phyloP scores from a whole-genome alignment of 2,329 filamentous ascomycete species.

The Akanthomyces uredinophilus region DNA sequence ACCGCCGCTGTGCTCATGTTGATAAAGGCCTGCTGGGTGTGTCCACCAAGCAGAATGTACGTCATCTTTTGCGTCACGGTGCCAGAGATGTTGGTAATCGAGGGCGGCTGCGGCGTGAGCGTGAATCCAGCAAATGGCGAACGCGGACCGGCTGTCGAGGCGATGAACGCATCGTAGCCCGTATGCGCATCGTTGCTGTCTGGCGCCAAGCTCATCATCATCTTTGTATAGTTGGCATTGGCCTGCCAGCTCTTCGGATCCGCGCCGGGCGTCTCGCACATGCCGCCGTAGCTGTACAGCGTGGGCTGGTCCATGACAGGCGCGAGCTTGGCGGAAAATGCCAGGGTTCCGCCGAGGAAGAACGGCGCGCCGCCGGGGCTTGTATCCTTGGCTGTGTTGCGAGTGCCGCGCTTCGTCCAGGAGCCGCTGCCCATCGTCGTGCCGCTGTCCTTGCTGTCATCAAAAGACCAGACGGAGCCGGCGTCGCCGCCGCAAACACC shows the following conservation, averaged over 20 bases:
- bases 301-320: slow-evolving; percentile 48
- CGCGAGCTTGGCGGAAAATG: slow-evolving; percentile 60
- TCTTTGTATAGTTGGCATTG: slow-evolving; percentile 70
- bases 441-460: slow-evolving; percentile 35
- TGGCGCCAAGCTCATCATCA: slow-evolving; percentile 65
- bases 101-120: slow-evolving; percentile 67
- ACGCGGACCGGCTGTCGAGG: slow-evolving; percentile 53
- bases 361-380: slow-evolving; percentile 34
- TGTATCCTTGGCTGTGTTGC: slow-evolving; percentile 19
- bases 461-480: slow-evolving; percentile 65
- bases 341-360: slow-evolving; percentile 52
- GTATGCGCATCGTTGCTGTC: slow-evolving; percentile 22
- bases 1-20: slow-evolving; percentile 90
- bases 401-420: slow-evolving; percentile 23
- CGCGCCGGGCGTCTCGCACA: slow-evolving; percentile 61
- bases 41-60: slow-evolving; percentile 79
- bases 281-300: slow-evolving; percentile 79
- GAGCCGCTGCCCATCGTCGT: slow-evolving; percentile 21
- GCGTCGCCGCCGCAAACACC: slow-evolving; percentile 61
- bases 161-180: slow-evolving; percentile 32
- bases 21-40: slow-evolving; percentile 78
- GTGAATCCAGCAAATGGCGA: slow-evolving; percentile 83
- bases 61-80: slow-evolving; percentile 66
- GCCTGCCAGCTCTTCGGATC: slow-evolving; percentile 55
- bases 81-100: slow-evolving; percentile 62